Conservation (phyloP, 306 rosid species). For the Rubus parviflorus region DNA sequence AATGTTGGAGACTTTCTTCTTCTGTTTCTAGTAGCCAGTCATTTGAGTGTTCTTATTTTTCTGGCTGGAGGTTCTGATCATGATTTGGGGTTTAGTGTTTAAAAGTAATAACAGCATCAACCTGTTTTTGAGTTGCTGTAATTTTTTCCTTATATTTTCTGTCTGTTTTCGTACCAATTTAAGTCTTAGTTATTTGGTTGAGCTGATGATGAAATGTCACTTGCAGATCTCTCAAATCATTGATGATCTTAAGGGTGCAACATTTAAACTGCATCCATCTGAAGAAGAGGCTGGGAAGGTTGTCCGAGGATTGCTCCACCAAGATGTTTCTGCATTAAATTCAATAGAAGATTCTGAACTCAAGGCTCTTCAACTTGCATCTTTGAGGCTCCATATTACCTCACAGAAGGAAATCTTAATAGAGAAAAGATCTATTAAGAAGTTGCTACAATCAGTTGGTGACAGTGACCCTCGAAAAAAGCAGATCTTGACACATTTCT, state of each 20-base stretch:
- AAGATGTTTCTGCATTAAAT: conserved; percentile 43
- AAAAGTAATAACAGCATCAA: conserved; percentile 9
- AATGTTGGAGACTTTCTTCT: conserved; percentile 20
- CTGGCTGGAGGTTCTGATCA: neutral
- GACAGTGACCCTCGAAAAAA: conserved; percentile 42
- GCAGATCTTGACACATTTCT: conserved; percentile 57
- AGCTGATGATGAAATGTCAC: conserved; percentile 31
- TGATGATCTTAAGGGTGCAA: conserved; percentile 53
- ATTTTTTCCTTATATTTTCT: conserved; percentile 4
- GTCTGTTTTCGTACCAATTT: neutral
- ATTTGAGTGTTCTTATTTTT: conserved; percentile 2
- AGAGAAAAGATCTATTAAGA: conserved; percentile 68
- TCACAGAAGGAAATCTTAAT: conserved; percentile 49
- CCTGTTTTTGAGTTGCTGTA: conserved; percentile 5
- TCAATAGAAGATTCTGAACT: conserved; percentile 49
- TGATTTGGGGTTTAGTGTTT: conserved; percentile 7
- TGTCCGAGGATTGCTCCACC: conserved; percentile 50
- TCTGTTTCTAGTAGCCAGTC: conserved; percentile 15
- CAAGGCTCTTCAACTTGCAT: conserved; percentile 58
- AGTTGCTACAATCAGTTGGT: conserved; percentile 44
- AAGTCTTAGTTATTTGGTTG: conserved; percentile 24
- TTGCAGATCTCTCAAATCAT: conserved; percentile 72
- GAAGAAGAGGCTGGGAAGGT: conserved; percentile 77
- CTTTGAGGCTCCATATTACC: conserved; percentile 58
- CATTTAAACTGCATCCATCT: conserved; percentile 53